These are phyloP conservation scores for Cladosporium sp. DNA, from an alignment of 2,329 filamentous ascomycete genomes.

Conservation along the genomic window DNA sequence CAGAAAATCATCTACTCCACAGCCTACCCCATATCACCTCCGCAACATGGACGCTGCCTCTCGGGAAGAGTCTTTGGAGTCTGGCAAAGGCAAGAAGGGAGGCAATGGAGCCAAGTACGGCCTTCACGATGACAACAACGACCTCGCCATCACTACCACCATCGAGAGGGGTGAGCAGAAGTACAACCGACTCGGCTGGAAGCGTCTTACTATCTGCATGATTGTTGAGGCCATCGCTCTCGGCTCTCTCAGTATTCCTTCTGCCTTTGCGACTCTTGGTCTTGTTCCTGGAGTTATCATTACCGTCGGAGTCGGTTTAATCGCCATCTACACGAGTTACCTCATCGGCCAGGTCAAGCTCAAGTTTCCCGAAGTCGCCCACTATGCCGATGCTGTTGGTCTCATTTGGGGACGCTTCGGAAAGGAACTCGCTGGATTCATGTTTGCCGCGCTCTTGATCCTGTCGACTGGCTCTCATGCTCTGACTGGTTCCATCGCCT, in stretches of 20 bases:
- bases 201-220: constrained; percentile 46
- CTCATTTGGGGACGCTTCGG: constrained; percentile 46
- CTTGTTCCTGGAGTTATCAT: constrained; percentile 59
- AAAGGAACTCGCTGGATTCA: constrained; percentile 45
- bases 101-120: constrained; percentile 29
- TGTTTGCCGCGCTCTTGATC: constrained; percentile 46
- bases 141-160: constrained; percentile 36
- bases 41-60: constrained; percentile 9
- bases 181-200: constrained; percentile 51
- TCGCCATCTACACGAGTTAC: constrained; percentile 65
- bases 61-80: constrained; percentile 10
- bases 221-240: constrained; percentile 62
- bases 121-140: constrained; percentile 10
- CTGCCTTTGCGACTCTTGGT: constrained; percentile 56
- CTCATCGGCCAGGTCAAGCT: constrained; percentile 63
- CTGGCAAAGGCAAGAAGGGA: constrained; percentile 10
- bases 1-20: constrained; percentile 13
- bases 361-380: constrained; percentile 45
- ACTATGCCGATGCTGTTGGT: constrained; percentile 48
- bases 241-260: constrained; percentile 59
- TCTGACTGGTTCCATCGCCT: constrained; percentile 49
- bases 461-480: constrained; percentile 48
- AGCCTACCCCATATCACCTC: constrained; percentile 12
- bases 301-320: constrained; percentile 54
- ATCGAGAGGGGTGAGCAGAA: constrained; percentile 44